A percentile compares a stretch with the other conserved stretches of the same genome.
phyloP scores from a whole-genome alignment of 805 yeast genomes.

The Yarrowia sp. region DNA sequence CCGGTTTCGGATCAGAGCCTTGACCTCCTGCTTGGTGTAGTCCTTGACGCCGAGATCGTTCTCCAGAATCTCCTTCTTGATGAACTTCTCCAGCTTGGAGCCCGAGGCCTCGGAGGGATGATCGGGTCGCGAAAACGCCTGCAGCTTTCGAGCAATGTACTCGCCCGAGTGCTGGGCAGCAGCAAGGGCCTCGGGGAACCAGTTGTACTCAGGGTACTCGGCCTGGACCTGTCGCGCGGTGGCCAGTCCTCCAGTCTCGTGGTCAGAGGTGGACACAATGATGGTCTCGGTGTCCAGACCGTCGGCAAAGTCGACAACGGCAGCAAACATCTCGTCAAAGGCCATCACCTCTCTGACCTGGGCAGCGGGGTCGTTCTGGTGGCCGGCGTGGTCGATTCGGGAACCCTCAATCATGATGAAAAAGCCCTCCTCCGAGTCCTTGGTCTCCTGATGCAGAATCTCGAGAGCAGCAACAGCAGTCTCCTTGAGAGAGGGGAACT shows the following conservation, averaged over 20 bases:
- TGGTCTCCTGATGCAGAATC: slow-evolving; percentile 69
- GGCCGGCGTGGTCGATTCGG: slow-evolving; percentile 95
- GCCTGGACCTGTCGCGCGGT: slow-evolving; percentile 76
- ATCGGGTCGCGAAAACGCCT: slow-evolving; percentile 46
- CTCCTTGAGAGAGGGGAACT: slow-evolving; percentile 80
- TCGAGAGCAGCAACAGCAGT: slow-evolving; percentile 76
- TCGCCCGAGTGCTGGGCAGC: slow-evolving; percentile 82
- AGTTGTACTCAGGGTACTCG: slow-evolving; percentile 80
- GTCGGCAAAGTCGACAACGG: slow-evolving; percentile 74
- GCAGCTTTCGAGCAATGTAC: slow-evolving; percentile 60
- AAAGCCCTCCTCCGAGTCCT: slow-evolving; percentile 80
- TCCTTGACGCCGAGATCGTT: slow-evolving; percentile 72
- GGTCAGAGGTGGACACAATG: slow-evolving; percentile 85
- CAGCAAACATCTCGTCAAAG: slow-evolving; percentile 79
- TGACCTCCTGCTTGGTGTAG: slow-evolving; percentile 62
- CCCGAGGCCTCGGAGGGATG: slow-evolving; percentile 36
- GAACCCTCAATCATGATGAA: slow-evolving; percentile 90
- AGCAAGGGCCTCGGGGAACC: slow-evolving; percentile 81
- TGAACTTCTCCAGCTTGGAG: slow-evolving; percentile 54
- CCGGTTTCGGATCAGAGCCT: slow-evolving; percentile 52
- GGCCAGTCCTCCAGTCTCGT: slow-evolving; percentile 95
- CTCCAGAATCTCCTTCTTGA: slow-evolving; percentile 62
- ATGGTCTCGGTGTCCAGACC: slow-evolving; percentile 75
- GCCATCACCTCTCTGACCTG: slow-evolving; percentile 92
- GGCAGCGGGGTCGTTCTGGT: slow-evolving; percentile 91